Percentiles rank a stretch among this genome's conserved stretches.
Evolutionary conservation across 148 eudicot species (phyloP).

Genomic region (Silene conica): DNA sequence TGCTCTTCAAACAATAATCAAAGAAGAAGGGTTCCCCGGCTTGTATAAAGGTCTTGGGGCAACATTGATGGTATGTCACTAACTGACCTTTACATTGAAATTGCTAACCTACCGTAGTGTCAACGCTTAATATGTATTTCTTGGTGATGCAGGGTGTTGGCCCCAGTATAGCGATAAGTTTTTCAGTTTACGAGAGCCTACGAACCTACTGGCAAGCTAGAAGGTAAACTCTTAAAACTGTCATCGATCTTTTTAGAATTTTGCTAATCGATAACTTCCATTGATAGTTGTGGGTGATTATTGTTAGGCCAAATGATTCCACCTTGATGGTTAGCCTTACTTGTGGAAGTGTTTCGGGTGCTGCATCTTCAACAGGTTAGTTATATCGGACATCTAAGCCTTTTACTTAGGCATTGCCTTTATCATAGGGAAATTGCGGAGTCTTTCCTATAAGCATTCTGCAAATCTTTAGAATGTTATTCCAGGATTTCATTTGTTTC

Average conservation of each 20-base stretch:
- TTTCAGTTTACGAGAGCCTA: conserved; percentile 70
- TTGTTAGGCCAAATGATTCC: conserved; percentile 64
- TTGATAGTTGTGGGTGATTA: background rate
- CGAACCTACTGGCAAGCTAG: conserved; percentile 60
- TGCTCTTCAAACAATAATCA: conserved; percentile 67
- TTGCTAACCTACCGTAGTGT: background rate
- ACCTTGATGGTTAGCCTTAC: conserved; percentile 52
- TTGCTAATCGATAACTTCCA: background rate
- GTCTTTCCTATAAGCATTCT: background rate
- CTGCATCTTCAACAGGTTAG: conserved; percentile 75
- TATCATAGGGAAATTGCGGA: background rate
- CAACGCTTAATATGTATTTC: background rate
- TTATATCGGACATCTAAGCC: background rate
- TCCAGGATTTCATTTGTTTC: background rate
- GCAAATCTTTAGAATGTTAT: background rate
- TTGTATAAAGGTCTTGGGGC: conserved; percentile 89
- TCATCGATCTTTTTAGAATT: background rate
- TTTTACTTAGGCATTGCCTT: background rate
- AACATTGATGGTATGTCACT: conserved; percentile 62
- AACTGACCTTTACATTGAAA: conserved; percentile 7
- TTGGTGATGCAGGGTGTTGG: conserved; percentile 72
- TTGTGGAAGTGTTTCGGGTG: conserved; percentile 76
- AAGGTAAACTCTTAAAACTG: conserved; percentile 40
- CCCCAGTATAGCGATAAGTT: conserved; percentile 87
- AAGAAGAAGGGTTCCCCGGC: conserved; percentile 74